Conservation (phyloP, 2,329 filamentous ascomycete species). For the Fusarium abutilonis region DNA sequence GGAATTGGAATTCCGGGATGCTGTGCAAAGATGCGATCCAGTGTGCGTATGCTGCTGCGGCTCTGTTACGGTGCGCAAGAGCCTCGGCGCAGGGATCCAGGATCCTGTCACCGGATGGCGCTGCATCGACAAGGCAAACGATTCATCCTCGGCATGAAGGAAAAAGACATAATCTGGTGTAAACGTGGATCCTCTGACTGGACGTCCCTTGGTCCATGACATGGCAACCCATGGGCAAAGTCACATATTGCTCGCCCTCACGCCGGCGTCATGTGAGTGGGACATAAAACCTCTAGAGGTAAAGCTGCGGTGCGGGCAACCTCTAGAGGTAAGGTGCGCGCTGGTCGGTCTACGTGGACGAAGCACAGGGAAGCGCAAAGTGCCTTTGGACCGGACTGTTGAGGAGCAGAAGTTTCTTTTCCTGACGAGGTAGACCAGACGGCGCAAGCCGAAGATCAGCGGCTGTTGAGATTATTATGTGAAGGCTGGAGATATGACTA, state of each 20-base stretch:
- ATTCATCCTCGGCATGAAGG: conserved; percentile 46
- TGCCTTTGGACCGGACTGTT: conserved; percentile 43
- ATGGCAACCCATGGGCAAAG: conserved; percentile 39
- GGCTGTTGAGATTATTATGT: conserved; percentile 36
- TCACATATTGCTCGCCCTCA: conserved; percentile 36
- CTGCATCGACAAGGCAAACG: conserved; percentile 15
- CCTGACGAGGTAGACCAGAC: conserved; percentile 10
- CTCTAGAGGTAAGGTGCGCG: conserved; percentile 43
- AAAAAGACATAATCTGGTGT: conserved; percentile 39
- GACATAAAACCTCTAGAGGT: conserved; percentile 44
- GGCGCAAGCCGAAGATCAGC: conserved; percentile 9
- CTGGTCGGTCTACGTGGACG: conserved; percentile 43
- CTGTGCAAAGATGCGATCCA: conserved; percentile 27
- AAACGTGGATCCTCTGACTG: conserved; percentile 45
- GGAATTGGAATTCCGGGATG: conserved; percentile 31
- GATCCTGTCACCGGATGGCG: conserved; percentile 23
- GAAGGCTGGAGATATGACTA: conserved; percentile 35
- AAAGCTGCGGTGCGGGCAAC: conserved; percentile 43
- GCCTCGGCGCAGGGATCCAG: conserved; percentile 36
- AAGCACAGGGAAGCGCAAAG: conserved; percentile 39
- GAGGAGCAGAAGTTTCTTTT: conserved; percentile 38
- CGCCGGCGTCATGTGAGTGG: conserved; percentile 44
- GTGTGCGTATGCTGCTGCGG: conserved; percentile 37
- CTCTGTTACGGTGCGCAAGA: conserved; percentile 41
- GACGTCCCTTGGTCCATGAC: conserved; percentile 46